These are phyloP conservation scores for Astrothelium macrocarpum DNA, from an alignment of 495 filamentous ascomycete genomes.

Conservation along the genomic window DNA sequence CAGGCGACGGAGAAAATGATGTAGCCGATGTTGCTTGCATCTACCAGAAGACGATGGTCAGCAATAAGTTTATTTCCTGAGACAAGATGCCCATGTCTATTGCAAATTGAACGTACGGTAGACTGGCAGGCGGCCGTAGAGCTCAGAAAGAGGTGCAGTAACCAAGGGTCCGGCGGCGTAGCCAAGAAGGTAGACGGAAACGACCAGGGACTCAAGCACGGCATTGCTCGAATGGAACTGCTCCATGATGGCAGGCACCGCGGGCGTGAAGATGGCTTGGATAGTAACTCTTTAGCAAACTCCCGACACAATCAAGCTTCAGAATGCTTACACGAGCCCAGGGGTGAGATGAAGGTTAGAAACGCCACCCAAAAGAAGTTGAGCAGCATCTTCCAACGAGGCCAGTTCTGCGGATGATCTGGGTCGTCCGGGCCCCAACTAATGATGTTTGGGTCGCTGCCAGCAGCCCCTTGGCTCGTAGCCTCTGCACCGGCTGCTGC, in stretches of 20 bases:
- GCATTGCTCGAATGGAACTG: conserved; percentile 18
- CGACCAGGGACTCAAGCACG: conserved; percentile 17
- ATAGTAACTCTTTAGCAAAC: neutral
- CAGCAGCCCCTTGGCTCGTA: neutral
- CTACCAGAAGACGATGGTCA: neutral
- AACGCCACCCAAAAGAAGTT: neutral
- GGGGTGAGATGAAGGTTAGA: conserved; percentile 2
- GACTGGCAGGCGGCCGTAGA: conserved; percentile 20
- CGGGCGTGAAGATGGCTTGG: conserved; percentile 21
- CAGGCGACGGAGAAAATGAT: conserved; percentile 26
- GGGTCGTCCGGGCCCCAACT: conserved; percentile 50
- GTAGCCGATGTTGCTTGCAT: conserved; percentile 32
- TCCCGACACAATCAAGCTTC: neutral
- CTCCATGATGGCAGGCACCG: conserved; percentile 11
- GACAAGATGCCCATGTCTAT: neutral
- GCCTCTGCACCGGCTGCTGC: neutral
- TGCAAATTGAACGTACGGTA: conserved; percentile 25
- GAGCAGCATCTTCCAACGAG: conserved; percentile 23
- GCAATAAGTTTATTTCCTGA: neutral
- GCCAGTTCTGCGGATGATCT: conserved; percentile 62
- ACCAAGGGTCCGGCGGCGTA: conserved; percentile 19
- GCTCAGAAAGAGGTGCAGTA: conserved; percentile 21
- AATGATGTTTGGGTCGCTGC: neutral
- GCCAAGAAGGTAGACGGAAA: conserved; percentile 22
- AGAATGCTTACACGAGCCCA: neutral